Conservation (phyloP, 2,329 filamentous ascomycete genomes). For the Leptographium galeiforme region DNA sequence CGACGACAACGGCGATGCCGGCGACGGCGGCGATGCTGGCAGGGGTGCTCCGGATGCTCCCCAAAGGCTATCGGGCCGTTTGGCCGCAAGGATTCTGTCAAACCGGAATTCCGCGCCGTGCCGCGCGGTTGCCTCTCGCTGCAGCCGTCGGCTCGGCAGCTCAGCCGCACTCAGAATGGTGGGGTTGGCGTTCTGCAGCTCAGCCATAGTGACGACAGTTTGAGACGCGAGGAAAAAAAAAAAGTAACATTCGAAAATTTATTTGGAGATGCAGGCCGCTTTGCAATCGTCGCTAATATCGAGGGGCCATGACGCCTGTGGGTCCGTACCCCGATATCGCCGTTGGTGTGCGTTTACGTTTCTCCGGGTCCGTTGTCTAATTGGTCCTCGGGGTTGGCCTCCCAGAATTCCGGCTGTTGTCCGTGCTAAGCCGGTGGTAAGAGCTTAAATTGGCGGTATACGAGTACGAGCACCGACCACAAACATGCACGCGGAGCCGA, state of each 20-base stretch:
- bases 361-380: not conserved
- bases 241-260: not conserved
- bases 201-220: conserved; percentile 20
- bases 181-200: conserved; percentile 72
- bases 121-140: conserved; percentile 33
- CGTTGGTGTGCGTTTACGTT: not conserved
- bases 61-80: conserved; percentile 20
- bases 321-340: not conserved
- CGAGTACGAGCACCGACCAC: too few species aligned
- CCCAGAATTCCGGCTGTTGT: not conserved
- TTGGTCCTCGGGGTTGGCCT: not conserved
- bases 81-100: conserved; percentile 31
- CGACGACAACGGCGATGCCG: not conserved
- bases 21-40: not conserved
- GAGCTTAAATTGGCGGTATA: too few species aligned
- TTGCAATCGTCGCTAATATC: too few species aligned
- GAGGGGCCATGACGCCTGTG: too few species aligned
- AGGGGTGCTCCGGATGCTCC: not conserved
- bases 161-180: conserved; percentile 81
- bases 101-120: conserved; percentile 34
- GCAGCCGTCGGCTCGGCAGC: conserved; percentile 63
- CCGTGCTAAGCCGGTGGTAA: not conserved
- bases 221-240: not conserved
- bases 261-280: too few species aligned
- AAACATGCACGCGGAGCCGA: too few species aligned